Evolutionary conservation across 768 basidiomycete species (phyloP).

Genomic region (Kwoniella europaea): DNA sequence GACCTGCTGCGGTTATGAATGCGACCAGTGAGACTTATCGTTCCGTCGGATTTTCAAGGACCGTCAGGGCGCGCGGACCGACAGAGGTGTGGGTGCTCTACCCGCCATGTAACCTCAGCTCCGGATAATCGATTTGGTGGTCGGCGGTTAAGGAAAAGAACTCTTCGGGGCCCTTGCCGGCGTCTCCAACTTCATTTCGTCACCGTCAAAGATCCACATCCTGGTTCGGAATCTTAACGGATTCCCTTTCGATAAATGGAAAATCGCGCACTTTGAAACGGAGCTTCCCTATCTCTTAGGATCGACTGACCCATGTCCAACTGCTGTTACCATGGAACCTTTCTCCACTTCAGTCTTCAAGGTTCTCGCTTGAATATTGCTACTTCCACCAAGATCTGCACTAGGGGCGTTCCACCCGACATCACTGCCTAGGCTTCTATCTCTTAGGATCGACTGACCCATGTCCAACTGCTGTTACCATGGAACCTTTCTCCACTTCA

Average conservation of each 20-base stretch:
- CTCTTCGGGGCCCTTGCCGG: conserved; percentile 75
- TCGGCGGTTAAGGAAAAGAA: conserved; percentile 76
- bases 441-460: conserved; percentile 83
- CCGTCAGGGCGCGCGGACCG: conserved; percentile 76
- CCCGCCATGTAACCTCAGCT: conserved; percentile 75
- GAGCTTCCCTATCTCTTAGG: conserved; percentile 78
- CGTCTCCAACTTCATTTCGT: conserved; percentile 69
- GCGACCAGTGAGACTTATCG: conserved; percentile 74
- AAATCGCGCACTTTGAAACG: conserved; percentile 71
- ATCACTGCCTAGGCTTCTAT: conserved; percentile 79
- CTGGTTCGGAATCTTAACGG: conserved; percentile 79
- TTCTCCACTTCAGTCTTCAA: conserved; percentile 88
- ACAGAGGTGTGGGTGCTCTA: conserved; percentile 74
- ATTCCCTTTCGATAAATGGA: conserved; percentile 77
- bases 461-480: conserved; percentile 85
- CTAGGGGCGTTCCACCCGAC: conserved; percentile 76
- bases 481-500: conserved; percentile 88
- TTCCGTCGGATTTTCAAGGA: conserved; percentile 82
- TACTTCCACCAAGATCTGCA: conserved; percentile 88
- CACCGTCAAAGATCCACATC: conserved; percentile 66
- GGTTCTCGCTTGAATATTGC: conserved; percentile 86
- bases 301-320: conserved; percentile 86
- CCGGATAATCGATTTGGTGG: conserved; percentile 77
- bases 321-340: conserved; percentile 85
- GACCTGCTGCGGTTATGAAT: conserved; percentile 77